Evolutionary conservation across 2,329 filamentous ascomycete species (phyloP).

Genomic region (Macrophomina phaseolina): DNA sequence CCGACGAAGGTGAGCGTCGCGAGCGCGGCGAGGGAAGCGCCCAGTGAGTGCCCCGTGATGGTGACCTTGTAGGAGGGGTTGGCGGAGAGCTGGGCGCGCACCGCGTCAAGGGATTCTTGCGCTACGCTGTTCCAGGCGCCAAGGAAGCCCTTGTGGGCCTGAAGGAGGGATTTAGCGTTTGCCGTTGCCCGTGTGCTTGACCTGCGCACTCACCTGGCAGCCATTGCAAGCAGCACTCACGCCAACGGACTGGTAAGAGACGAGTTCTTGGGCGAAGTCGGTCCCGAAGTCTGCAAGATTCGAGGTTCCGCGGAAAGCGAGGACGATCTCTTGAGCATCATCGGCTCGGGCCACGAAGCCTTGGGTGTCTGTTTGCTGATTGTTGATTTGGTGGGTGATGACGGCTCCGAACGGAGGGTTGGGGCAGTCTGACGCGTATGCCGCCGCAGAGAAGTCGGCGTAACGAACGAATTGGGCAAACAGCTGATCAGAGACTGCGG

Average conservation of each 20-base stretch:
- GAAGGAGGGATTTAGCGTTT: not conserved
- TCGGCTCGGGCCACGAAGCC: constrained; percentile 17
- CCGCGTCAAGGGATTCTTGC: not conserved
- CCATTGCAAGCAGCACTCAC: not conserved
- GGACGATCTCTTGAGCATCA: not conserved
- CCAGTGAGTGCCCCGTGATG: constrained; percentile 22
- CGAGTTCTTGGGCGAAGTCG: constrained; percentile 14
- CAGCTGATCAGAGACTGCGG: not conserved
- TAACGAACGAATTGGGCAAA: constrained; percentile 13
- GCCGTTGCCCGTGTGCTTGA: no score
- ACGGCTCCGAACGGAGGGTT: constrained; percentile 16
- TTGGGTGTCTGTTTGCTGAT: constrained; percentile 16
- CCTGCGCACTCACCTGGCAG: constrained; percentile 1
- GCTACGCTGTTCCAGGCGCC: constrained; percentile 18
- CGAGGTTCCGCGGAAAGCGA: constrained; percentile 21
- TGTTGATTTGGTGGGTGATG: constrained; percentile 12
- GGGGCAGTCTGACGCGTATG: constrained; percentile 18
- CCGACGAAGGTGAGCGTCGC: constrained; percentile 12
- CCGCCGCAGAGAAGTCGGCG: constrained; percentile 18
- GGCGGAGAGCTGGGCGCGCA: not conserved
- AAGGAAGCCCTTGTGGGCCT: constrained; percentile 25
- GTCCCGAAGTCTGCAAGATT: constrained; percentile 21
- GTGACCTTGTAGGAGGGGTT: constrained; percentile 10
- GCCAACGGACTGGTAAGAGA: not conserved
- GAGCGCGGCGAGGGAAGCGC: constrained; percentile 16